Base-by-base conservation (phyloP, 768 basidiomycete species). In the Agrocybe chaxingu region DNA sequence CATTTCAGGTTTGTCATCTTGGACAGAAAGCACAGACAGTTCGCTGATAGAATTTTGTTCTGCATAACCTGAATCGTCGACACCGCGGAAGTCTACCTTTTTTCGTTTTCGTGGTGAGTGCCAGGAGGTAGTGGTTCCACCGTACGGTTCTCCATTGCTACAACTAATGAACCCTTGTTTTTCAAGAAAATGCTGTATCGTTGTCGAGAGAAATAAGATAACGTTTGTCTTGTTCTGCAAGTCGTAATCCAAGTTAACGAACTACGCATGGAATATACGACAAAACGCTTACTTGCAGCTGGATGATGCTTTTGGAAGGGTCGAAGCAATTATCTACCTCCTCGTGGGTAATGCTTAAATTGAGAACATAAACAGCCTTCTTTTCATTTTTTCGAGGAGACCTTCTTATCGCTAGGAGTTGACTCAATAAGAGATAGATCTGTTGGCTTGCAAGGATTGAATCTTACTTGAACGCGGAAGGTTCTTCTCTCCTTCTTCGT, bases 321-420 rank as follows among this genome's bases (percentile, higher is more conserved):
- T 90, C 92, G 29, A 93, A 61, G 52, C 82, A 81, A 49, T 88
- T 86, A 61, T 97, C 92, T 7, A 97, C 72, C 24, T 83, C 71
- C 19, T 71, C 68, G 2, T 82, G 69, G 39, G 91, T 83, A 13
- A 94, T 68, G 7, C 70, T 74, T 51, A 98, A 62, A 61, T 90
- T 84, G 42, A 98, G 71, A 41, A 93, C 86, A 64, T 89, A 98
- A 52, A 93, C 81, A 4, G 93, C 84, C 64, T 81, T 81, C 66
- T 83, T 84, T 61, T 92, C 91, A 18, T 70, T 66, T 67, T 89
- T 92, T 36, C 87, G 82, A 31, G 92, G 89, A 32, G 92, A 88
- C 32, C 87, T 77, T 52, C 89, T 81, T 39, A 61, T 61, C 44
- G 69, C 88, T 89, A 50, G 34, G 47, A 52, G 44, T 39, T 42